These are phyloP conservation scores for Neurospora sp. DNA, from an alignment of 495 filamentous ascomycete genomes.

Conservation along the genomic window DNA sequence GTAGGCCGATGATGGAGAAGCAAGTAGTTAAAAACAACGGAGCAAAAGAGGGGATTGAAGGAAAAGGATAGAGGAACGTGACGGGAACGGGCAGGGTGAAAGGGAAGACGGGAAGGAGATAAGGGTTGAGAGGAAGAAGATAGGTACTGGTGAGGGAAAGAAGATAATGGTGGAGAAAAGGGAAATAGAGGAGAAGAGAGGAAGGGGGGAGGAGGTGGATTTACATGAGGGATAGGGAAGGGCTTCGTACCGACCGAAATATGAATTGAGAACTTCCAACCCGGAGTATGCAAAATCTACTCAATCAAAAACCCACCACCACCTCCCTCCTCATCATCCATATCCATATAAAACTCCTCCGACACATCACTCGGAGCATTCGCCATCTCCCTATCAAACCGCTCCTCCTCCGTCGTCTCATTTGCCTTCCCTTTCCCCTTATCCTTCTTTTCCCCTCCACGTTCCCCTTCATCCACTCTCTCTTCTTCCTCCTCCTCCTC, in stretches of 20 bases:
- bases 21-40: not conserved
- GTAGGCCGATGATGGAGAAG: not conserved
- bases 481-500: slow-evolving; percentile 16
- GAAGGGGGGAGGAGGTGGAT: not conserved
- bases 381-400: slow-evolving; percentile 10
- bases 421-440: slow-evolving; percentile 11
- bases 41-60: not conserved
- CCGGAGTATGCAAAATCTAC: not conserved
- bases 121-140: not conserved
- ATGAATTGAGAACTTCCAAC: not conserved
- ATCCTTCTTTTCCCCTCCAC: slow-evolving; percentile 24
- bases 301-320: slow-evolving; percentile 25
- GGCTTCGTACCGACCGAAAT: not conserved
- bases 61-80: not conserved
- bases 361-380: slow-evolving; percentile 15
- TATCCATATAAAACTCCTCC: slow-evolving; percentile 16
- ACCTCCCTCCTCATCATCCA: slow-evolving; percentile 21
- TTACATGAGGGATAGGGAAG: not conserved
- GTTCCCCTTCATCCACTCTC: slow-evolving; percentile 2
- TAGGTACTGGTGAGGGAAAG: not conserved
- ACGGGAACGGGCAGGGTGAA: not conserved
- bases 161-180: not conserved
- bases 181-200: not conserved
- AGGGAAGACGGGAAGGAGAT: not conserved
- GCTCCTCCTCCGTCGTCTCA: slow-evolving; percentile 6